These are phyloP conservation scores for Aplosporella prunicola DNA, from an alignment of 2,329 filamentous ascomycete genomes.

Conservation along the genomic window DNA sequence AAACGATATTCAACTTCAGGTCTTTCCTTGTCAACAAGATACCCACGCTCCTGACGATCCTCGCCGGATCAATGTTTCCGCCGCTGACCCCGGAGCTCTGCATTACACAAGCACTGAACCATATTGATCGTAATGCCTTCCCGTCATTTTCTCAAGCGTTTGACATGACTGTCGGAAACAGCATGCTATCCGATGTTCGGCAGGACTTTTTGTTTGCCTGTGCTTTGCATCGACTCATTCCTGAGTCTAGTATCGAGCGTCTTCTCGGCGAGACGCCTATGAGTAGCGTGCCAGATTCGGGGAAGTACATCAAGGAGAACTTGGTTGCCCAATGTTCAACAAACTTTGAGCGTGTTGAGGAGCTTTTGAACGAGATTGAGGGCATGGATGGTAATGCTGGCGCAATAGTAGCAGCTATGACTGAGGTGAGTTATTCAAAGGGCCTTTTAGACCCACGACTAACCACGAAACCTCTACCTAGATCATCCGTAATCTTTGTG, in stretches of 20 bases:
- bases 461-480: too few relatives aligned
- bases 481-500: constrained; percentile 60
- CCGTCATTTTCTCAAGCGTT: constrained; percentile 57
- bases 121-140: constrained; percentile 53
- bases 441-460: neutral
- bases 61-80: constrained; percentile 49
- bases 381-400: constrained; percentile 87
- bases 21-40: constrained; percentile 77
- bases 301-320: constrained; percentile 67
- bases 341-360: constrained; percentile 65
- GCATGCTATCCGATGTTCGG: constrained; percentile 55
- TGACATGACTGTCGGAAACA: constrained; percentile 44
- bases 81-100: constrained; percentile 53
- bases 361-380: constrained; percentile 72
- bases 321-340: constrained; percentile 68
- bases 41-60: constrained; percentile 50
- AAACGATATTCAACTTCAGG: constrained; percentile 61
- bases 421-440: constrained; percentile 32
- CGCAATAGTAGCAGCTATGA: constrained; percentile 64
- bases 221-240: constrained; percentile 75
- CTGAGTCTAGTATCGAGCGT: constrained; percentile 64
- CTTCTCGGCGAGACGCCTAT: constrained; percentile 79
- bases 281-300: constrained; percentile 63
- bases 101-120: constrained; percentile 55
- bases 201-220: constrained; percentile 87